phyloP scores from a whole-genome alignment of 306 rosid species.

The Ammopiptanthus mongolicus region DNA sequence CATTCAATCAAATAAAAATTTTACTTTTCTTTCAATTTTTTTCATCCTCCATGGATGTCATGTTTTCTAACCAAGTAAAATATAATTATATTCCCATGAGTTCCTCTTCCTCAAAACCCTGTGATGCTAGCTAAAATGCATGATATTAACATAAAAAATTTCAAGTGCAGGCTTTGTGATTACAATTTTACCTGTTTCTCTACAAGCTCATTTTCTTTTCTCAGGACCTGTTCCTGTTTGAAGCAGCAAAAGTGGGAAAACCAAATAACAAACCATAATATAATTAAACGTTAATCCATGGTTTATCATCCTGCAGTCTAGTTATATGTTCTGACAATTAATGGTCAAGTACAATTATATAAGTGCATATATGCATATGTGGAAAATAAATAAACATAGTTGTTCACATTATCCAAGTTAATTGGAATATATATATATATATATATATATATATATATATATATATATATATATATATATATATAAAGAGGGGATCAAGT shows the following conservation, averaged over 20 bases:
- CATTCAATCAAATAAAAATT: no score
- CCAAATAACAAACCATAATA: background rate
- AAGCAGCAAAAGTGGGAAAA: background rate
- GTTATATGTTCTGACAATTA: background rate
- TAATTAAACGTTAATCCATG: background rate
- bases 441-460: no score
- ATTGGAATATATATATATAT: no score
- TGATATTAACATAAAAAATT: background rate
- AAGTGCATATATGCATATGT: background rate
- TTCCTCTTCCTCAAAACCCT: background rate
- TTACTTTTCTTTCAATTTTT: no score
- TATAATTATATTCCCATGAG: background rate
- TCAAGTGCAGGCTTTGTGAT: background rate
- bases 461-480: no score
- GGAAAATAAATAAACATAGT: background rate
- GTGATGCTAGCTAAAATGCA: background rate
- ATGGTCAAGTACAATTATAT: background rate
- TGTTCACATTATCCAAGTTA: no score
- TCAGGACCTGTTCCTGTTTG: constrained; percentile 6
- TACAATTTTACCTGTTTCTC: constrained; percentile 15
- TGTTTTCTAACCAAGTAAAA: no score
- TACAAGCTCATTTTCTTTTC: constrained; percentile 5
- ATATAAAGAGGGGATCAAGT: no score
- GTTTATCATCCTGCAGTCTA: background rate
- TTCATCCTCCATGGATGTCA: no score